Evolutionary conservation across 2,329 filamentous ascomycete species (phyloP), one percentile per base, ranked within the genome.

Genomic region (Colletotrichum echinochloae): DNA sequence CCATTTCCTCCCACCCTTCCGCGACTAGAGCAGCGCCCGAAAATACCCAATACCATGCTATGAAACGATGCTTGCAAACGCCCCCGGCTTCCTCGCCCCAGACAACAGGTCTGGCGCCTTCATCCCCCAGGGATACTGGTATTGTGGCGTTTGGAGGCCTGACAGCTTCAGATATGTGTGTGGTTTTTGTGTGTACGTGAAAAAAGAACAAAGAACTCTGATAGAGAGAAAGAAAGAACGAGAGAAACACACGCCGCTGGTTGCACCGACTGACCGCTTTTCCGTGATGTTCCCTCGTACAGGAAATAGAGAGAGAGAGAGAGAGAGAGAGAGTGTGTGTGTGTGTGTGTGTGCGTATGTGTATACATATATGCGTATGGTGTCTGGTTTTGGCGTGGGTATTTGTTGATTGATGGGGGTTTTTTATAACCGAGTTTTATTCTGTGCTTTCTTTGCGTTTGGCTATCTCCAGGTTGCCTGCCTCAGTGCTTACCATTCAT

Each of bases 401-500:
- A 8, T 37, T 37, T 41, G 37, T 14, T 30, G 26, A 20, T 59
- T 64, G 26, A 23, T n/a, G n/a, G n/a, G n/a, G n/a, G n/a, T 44
- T 41, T 41, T 23, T 52, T 56, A 44, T 6, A 16, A 16, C 35
- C 16, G 33, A 23, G 46, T 16, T 20, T n/a, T 18, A 18, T 49
- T 39, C 26, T 12, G n/a, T n/a, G n/a, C 26, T 8, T 35, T 18
- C 20, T 33, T 46, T 46, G 44, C 9, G 44, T 2, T 28, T 33
- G 33, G 20, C 33, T 28, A 33, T 20, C 23, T 48, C 39, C 26
- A 30, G n/a, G 28, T 49, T 26, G 30, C 30, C 6, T 28, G 37
- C 30, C 18, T 41, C 57, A 78, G 55, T 76, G 75, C 16, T 68
- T 64, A 30, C 82, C 82, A 49, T 84, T 84, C 30, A 77, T 65